Base-by-base conservation (phyloP, 805 yeast species). In the Hanseniaspora clermontiae region DNA sequence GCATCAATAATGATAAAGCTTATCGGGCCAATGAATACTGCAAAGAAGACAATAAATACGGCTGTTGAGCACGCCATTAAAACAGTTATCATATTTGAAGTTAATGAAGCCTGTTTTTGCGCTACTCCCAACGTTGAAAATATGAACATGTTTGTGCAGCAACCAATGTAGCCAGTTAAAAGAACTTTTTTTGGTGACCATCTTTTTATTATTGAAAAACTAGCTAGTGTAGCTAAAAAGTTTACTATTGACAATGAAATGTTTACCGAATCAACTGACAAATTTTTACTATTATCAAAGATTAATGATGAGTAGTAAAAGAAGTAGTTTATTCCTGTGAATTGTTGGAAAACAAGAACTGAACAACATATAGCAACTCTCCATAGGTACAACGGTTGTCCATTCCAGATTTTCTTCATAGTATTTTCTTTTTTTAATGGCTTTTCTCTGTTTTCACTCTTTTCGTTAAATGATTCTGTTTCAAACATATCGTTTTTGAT, bases 21-120 rank as follows among this genome's bases (percentile, higher is more conserved):
- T 59, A 81, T 79, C 57, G 88, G 87, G 43, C 87, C 89, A 82
- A 87, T 80, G 19, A 87, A 80, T 24, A 80, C 75, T 5, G 90
- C 88, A 65, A 83, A 83, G 67, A 74, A 80, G 69, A 80, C 72
- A 57, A 83, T 79, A 71, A 75, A 83, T 52, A 81, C 64, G 70
- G 86, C 81, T 9, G 87, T 75, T 56, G 82, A 72, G 62, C 75
- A 75, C 63, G 83, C 80, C 85, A 83, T 79, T 9, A 75, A 78
- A 59, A 71, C 63, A 62, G 85, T 85, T 49, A 77, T 75, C 37
- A 77, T 69, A 51, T 68, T 67, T 27, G 71, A 65, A 37, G 77
- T 66, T 63, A 70, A 55, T 34, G 74, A 74, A 2, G 29, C 10
- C 1, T 17, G n/a, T 6, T 38, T 45, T 43, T 69, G 64, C 60